These are phyloP conservation scores for Aspergillus proliferans DNA, from an alignment of 2,329 filamentous ascomycete species.

Conservation along the genomic window DNA sequence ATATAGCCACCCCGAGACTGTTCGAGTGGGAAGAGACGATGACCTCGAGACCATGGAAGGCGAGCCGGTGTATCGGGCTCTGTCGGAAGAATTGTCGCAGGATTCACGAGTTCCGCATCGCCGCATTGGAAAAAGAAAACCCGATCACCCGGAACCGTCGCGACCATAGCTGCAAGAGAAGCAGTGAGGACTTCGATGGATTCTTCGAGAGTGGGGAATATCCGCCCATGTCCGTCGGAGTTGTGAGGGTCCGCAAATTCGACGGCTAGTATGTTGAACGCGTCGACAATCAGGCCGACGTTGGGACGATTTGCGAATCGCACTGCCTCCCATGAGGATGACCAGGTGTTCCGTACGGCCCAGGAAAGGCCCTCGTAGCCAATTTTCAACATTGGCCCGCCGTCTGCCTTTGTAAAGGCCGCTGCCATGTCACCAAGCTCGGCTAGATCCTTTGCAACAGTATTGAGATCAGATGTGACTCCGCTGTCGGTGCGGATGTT, in stretches of 20 bases:
- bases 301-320: slow-evolving; percentile 26
- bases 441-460: slow-evolving; percentile 24
- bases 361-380: slow-evolving; percentile 30
- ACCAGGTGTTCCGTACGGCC: slow-evolving; percentile 29
- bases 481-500: slow-evolving; percentile 24
- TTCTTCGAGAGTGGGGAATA: slow-evolving; percentile 20
- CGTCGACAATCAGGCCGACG: slow-evolving; percentile 27
- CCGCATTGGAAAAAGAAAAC: slow-evolving; percentile 31
- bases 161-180: slow-evolving; percentile 19
- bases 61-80: slow-evolving; percentile 18
- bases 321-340: slow-evolving; percentile 27
- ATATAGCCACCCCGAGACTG: slow-evolving; percentile 22
- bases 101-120: slow-evolving; percentile 25
- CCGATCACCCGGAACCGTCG: slow-evolving; percentile 23
- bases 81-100: slow-evolving; percentile 11
- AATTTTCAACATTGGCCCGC: slow-evolving; percentile 23
- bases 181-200: slow-evolving; percentile 18
- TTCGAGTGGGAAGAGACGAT: slow-evolving; percentile 26
- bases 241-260: slow-evolving; percentile 29
- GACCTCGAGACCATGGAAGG: slow-evolving; percentile 26
- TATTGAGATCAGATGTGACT: slow-evolving; percentile 25
- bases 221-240: slow-evolving; percentile 22
- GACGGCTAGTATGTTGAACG: slow-evolving; percentile 28
- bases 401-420: slow-evolving; percentile 20
- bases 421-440: slow-evolving; percentile 28